A percentile compares a stretch with the other conserved stretches of the same genome.
Evolutionary conservation across 805 yeast species (phyloP).

Genomic region (Debaryomyces prosopidis): DNA sequence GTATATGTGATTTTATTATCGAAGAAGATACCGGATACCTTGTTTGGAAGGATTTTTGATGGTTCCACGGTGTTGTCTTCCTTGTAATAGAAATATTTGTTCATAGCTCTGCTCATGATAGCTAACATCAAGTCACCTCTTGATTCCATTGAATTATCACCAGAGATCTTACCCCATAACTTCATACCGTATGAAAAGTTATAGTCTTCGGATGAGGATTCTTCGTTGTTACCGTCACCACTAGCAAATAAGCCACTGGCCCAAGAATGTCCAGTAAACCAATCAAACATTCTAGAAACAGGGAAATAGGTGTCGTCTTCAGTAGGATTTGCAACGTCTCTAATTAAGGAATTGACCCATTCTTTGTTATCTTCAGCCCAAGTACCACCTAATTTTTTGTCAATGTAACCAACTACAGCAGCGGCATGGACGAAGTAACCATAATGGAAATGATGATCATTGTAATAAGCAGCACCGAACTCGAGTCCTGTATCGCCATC

Average conservation of each 20-base stretch:
- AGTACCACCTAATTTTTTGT: slow-evolving; percentile 48
- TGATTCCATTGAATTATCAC: slow-evolving; percentile 54
- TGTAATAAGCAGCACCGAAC: slow-evolving; percentile 75
- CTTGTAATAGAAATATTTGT: slow-evolving; percentile 51
- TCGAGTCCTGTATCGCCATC: slow-evolving; percentile 49
- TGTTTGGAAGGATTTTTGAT: slow-evolving; percentile 51
- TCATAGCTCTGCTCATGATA: slow-evolving; percentile 54
- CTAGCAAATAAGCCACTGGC: slow-evolving; percentile 69
- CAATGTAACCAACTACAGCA: slow-evolving; percentile 72
- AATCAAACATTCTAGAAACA: slow-evolving; percentile 70
- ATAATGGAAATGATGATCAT: slow-evolving; percentile 87
- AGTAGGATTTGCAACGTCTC: slow-evolving; percentile 70
- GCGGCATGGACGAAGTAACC: slow-evolving; percentile 85
- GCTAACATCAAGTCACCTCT: slow-evolving; percentile 65
- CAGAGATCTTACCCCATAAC: slow-evolving; percentile 63
- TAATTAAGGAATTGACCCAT: slow-evolving; percentile 61
- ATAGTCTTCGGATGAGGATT: slow-evolving; percentile 72
- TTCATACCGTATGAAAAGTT: slow-evolving; percentile 70
- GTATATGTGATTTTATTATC: slow-evolving; percentile 74
- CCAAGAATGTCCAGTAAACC: slow-evolving; percentile 79
- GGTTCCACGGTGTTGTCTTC: slow-evolving; percentile 59
- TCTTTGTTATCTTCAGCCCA: slow-evolving; percentile 52
- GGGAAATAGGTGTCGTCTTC: slow-evolving; percentile 61
- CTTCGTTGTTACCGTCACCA: slow-evolving; percentile 78
- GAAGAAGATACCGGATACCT: slow-evolving; percentile 70